These are phyloP conservation scores for Psilocybe tampanensis DNA, from an alignment of 768 basidiomycete species.

Conservation along the genomic window DNA sequence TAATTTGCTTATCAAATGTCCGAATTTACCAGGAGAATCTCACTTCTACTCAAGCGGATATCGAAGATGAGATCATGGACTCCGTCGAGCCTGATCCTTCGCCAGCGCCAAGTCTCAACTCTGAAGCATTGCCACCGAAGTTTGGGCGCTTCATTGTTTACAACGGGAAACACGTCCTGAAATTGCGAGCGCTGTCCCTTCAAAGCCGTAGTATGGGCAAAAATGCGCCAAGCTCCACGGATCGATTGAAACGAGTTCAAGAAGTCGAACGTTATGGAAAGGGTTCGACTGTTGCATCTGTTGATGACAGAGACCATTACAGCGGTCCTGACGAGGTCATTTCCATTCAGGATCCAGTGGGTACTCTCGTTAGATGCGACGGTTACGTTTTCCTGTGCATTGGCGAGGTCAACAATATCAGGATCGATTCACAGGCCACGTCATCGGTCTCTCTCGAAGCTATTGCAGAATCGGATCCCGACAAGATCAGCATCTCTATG, in stretches of 20 bases:
- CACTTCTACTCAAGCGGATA: neutral
- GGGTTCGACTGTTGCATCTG: neutral
- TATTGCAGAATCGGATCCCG: constrained; percentile 10
- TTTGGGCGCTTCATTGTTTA: neutral
- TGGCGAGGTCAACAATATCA: constrained; percentile 17
- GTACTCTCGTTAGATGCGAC: neutral
- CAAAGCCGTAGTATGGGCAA: neutral
- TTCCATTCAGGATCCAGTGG: neutral
- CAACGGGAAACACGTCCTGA: neutral
- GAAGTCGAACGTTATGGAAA: neutral
- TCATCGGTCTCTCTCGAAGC: constrained; percentile 10
- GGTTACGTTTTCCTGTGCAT: constrained; percentile 7
- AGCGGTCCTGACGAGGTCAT: neutral
- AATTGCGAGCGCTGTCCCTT: neutral
- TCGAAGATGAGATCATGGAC: neutral
- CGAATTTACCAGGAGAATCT: neutral
- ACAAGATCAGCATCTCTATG: constrained; percentile 12
- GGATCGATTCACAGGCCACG: constrained; percentile 9
- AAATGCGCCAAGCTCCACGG: neutral
- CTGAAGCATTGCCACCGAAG: neutral
- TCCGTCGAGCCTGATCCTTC: neutral
- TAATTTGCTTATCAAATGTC: too few species aligned
- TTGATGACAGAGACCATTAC: neutral
- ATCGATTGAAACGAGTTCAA: neutral
- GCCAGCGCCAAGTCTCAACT: neutral